These are phyloP conservation scores for Boletus bicolor DNA, from an alignment of 768 basidiomycete species.

Conservation along the genomic window DNA sequence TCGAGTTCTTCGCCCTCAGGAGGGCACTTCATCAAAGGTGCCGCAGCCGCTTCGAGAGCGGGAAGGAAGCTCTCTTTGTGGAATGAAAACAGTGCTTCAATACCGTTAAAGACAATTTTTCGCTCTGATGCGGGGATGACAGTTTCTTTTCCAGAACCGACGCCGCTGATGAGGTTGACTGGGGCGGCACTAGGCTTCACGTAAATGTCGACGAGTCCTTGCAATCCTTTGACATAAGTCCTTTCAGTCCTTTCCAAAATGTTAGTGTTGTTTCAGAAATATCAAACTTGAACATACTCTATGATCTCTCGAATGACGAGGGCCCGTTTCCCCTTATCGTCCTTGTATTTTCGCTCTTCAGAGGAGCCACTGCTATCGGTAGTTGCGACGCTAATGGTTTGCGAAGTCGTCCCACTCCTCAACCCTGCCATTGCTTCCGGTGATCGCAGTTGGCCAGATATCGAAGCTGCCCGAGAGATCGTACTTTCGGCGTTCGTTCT, in stretches of 20 bases:
- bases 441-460: conserved; percentile 60
- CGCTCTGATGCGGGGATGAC: conserved; percentile 83
- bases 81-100: conserved; percentile 88
- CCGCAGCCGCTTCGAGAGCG: conserved; percentile 76
- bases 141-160: conserved; percentile 75
- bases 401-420: conserved; percentile 56
- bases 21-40: conserved; percentile 55
- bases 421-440: conserved; percentile 59
- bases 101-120: conserved; percentile 86
- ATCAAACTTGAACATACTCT: conserved; percentile 50
- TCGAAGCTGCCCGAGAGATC: conserved; percentile 46
- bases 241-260: conserved; percentile 72
- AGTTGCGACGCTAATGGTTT: conserved; percentile 69
- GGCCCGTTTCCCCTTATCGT: conserved; percentile 81
- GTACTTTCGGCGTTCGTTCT: conserved; percentile 44
- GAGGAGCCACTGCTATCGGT: conserved; percentile 70
- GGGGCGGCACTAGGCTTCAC: conserved; percentile 78
- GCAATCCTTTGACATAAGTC: conserved; percentile 91
- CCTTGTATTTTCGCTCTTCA: conserved; percentile 87
- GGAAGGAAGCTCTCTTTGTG: conserved; percentile 93
- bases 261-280: conserved; percentile 9
- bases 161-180: conserved; percentile 66
- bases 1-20: conserved; percentile 52
- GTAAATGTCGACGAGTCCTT: conserved; percentile 93
- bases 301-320: conserved; percentile 90